A percentile compares a stretch with the other conserved stretches of the same genome.
Conservation (phyloP, 164 flowering plant species). For the Vitis riparia region DNA sequence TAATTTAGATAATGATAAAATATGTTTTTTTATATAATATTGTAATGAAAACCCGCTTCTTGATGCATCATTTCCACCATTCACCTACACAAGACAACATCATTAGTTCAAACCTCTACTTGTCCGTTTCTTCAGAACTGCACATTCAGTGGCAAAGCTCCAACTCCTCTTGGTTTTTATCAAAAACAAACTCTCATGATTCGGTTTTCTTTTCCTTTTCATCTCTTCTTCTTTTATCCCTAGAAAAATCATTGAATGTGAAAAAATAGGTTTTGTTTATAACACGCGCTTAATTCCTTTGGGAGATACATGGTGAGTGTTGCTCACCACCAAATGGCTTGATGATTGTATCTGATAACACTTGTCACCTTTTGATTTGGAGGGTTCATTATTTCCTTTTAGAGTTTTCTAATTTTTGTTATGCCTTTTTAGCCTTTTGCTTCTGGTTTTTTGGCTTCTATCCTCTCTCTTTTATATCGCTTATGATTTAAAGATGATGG, state of each 20-base stretch:
- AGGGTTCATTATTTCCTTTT: slow-evolving; percentile 22
- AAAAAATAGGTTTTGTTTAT: slow-evolving; percentile 16
- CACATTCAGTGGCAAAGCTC: slow-evolving; percentile 17
- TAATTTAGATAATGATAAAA: background rate
- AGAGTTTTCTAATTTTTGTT: slow-evolving; percentile 5
- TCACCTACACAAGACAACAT: slow-evolving; percentile 74
- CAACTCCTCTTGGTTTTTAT: slow-evolving; percentile 26
- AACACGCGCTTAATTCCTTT: slow-evolving; percentile 35
- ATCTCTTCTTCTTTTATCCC: slow-evolving; percentile 1
- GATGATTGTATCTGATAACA: slow-evolving; percentile 54
- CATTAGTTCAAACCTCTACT: slow-evolving; percentile 56
- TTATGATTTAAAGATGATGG: slow-evolving; percentile 45
- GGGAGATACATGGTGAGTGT: slow-evolving; percentile 23
- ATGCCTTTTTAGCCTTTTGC: slow-evolving; percentile 12
- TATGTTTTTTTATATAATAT: background rate
- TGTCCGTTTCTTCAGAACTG: slow-evolving; percentile 46
- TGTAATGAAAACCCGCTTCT: slow-evolving; percentile 30
- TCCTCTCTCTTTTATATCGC: slow-evolving; percentile 16
- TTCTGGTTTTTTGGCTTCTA: slow-evolving; percentile 3
- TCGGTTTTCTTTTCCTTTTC: slow-evolving; percentile 26
- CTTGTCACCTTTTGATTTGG: slow-evolving; percentile 46
- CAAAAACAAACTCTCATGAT: slow-evolving; percentile 33
- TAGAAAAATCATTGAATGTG: slow-evolving; percentile 6
- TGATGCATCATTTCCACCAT: slow-evolving; percentile 73
- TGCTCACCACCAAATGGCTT: slow-evolving; percentile 59